Evolutionary conservation across 2,329 filamentous ascomycete genomes (phyloP).

Genomic region (Claviceps citrina): DNA sequence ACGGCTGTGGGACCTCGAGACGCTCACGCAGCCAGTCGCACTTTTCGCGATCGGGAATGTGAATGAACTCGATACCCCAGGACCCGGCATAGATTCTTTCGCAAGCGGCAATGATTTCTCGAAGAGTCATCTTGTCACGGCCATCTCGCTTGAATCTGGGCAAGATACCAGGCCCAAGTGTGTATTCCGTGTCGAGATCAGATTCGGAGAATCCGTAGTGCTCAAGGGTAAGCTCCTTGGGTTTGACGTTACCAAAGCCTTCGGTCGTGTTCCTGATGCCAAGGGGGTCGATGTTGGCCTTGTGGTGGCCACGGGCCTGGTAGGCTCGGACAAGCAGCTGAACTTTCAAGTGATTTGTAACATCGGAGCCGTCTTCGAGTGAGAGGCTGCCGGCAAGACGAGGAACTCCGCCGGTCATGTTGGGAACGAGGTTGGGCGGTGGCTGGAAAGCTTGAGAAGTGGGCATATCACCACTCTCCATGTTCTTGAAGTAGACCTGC

Average conservation of each 20-base stretch:
- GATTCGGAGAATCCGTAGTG: constrained; percentile 92
- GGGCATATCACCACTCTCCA: constrained; percentile 96
- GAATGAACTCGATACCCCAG: constrained; percentile 97
- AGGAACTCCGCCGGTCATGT: constrained; percentile 63
- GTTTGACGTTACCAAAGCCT: constrained; percentile 72
- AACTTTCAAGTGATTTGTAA: constrained; percentile 94
- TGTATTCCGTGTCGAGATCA: constrained; percentile 84
- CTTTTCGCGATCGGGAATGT: constrained; percentile 92
- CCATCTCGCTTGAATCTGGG: constrained; percentile 81
- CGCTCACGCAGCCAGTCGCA: constrained; percentile 97
- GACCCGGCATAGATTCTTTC: constrained; percentile 93
- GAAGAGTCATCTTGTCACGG: constrained; percentile 88
- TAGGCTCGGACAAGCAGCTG: constrained; percentile 94
- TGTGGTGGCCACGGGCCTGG: constrained; percentile 95
- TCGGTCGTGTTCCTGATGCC: constrained; percentile 66
- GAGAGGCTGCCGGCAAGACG: constrained; percentile 55
- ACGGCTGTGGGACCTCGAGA: constrained; percentile 82
- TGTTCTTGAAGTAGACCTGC: constrained; percentile 99
- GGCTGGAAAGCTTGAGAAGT: constrained; percentile 94
- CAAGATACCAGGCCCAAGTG: constrained; percentile 83
- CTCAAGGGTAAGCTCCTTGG: constrained; percentile 82
- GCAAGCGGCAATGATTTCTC: constrained; percentile 84
- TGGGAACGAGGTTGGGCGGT: constrained; percentile 78
- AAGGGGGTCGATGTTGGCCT: constrained; percentile 91
- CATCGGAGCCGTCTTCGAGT: constrained; percentile 56